Percentiles rank a stretch among this genome's conserved stretches.
These are phyloP conservation scores for Sporothrix curviconia DNA, from an alignment of 2,329 filamentous ascomycete genomes.

Conservation along the genomic window DNA sequence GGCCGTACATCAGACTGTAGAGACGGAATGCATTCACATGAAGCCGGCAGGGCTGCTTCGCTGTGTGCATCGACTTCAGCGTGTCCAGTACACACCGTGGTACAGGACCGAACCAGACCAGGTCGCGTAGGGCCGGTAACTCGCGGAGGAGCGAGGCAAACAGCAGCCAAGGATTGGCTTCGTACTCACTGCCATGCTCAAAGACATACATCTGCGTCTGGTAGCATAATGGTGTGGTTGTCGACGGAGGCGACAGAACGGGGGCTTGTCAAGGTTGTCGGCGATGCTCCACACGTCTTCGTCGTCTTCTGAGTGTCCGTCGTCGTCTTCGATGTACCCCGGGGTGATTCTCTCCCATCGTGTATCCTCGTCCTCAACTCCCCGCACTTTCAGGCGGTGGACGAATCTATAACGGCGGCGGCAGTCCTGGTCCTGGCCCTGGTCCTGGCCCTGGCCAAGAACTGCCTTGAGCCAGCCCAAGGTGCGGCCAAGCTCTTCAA, in stretches of 20 bases:
- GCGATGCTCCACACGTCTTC: not conserved
- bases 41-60: not conserved
- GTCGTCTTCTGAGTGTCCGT: not conserved
- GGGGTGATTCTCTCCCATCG: not conserved
- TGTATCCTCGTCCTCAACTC: not conserved
- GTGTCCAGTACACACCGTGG: not conserved
- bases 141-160: not conserved
- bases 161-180: not conserved
- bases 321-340: not conserved
- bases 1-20: not conserved
- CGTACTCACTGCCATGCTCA: not conserved
- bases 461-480: too few species aligned
- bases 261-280: not conserved
- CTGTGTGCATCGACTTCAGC: not conserved
- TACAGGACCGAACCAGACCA: not conserved
- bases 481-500: not conserved
- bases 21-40: not conserved
- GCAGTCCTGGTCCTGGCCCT: not conserved
- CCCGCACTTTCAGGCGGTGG: not conserved
- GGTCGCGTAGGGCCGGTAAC: not conserved
- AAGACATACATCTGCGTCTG: too few species aligned
- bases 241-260: not conserved
- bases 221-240: not conserved
- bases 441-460: too few species aligned
- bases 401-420: not conserved